A percentile compares a stretch with the other conserved stretches of the same genome.
These are phyloP conservation scores for Morella rubra DNA, from an alignment of 306 rosid genomes.

Conservation along the genomic window DNA sequence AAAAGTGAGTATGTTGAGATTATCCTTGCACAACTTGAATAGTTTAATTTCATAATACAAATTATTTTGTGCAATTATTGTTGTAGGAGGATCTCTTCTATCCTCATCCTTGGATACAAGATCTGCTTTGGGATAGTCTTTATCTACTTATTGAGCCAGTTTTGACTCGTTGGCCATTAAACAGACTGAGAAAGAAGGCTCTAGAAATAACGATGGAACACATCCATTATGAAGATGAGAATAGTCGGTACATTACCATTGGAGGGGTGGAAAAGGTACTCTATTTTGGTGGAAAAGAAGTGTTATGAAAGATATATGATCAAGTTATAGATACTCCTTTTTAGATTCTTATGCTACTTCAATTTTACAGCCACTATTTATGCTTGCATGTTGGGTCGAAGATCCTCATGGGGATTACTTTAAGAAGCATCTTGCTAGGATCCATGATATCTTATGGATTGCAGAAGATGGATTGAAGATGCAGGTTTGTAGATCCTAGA, in stretches of 20 bases:
- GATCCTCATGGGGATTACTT: slow-evolving; percentile 70
- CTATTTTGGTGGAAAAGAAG: not conserved
- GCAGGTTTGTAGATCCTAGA: slow-evolving; percentile 36
- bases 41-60: too few species aligned
- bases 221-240: slow-evolving; percentile 77
- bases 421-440: slow-evolving; percentile 67
- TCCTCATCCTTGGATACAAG: slow-evolving; percentile 62
- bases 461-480: slow-evolving; percentile 79
- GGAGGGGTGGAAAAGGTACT: slow-evolving; percentile 64
- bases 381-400: slow-evolving; percentile 83
- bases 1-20: slow-evolving; percentile 27
- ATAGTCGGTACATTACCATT: slow-evolving; percentile 59
- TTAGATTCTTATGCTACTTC: not conserved
- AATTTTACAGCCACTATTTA: slow-evolving; percentile 45
- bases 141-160: slow-evolving; percentile 57
- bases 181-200: slow-evolving; percentile 55
- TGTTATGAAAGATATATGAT: not conserved
- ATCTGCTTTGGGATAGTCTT: slow-evolving; percentile 66
- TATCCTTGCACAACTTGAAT: too few species aligned
- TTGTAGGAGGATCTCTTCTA: slow-evolving; percentile 62
- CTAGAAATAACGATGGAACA: slow-evolving; percentile 69
- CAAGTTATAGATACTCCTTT: not conserved
- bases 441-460: slow-evolving; percentile 70
- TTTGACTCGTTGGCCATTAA: slow-evolving; percentile 72
- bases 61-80: not conserved